Percentiles rank a stretch among this genome's conserved stretches.
phyloP scores from a whole-genome alignment of 345 rosid genomes.

The Anacardium occidentale region DNA sequence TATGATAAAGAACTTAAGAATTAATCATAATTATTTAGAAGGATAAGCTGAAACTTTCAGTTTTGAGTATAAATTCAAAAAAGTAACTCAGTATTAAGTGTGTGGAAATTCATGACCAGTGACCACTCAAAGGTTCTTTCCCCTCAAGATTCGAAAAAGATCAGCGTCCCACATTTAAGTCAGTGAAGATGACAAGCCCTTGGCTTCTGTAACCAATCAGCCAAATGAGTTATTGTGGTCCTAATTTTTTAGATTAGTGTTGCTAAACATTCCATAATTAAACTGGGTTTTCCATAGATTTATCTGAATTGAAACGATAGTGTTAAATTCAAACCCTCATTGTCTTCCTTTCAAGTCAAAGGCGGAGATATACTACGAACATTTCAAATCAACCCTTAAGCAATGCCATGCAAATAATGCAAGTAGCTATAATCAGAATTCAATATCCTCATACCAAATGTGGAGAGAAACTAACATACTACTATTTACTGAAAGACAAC shows the following conservation, averaged over 20 bases:
- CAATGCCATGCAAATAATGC: background rate
- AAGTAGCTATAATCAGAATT: too few relatives aligned
- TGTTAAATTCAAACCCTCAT: background rate
- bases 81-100: too few relatives aligned
- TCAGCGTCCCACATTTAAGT: slow-evolving; percentile 25
- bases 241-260: background rate
- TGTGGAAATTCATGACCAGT: background rate
- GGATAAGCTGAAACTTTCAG: slow-evolving; percentile 1
- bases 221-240: slow-evolving; percentile 19
- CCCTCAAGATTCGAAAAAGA: slow-evolving; percentile 18
- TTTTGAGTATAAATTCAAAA: background rate
- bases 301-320: background rate
- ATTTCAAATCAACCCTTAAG: too few relatives aligned
- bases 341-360: too few relatives aligned
- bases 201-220: slow-evolving; percentile 5
- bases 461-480: too few relatives aligned
- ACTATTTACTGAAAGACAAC: too few relatives aligned
- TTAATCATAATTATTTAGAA: background rate
- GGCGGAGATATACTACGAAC: too few relatives aligned
- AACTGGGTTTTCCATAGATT: background rate
- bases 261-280: background rate
- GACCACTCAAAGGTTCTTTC: slow-evolving; percentile 7
- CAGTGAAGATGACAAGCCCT: background rate
- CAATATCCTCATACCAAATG: too few relatives aligned
- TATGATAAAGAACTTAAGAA: background rate